phyloP scores from a whole-genome alignment of 805 yeast genomes.

The Pichia occidentalis region DNA sequence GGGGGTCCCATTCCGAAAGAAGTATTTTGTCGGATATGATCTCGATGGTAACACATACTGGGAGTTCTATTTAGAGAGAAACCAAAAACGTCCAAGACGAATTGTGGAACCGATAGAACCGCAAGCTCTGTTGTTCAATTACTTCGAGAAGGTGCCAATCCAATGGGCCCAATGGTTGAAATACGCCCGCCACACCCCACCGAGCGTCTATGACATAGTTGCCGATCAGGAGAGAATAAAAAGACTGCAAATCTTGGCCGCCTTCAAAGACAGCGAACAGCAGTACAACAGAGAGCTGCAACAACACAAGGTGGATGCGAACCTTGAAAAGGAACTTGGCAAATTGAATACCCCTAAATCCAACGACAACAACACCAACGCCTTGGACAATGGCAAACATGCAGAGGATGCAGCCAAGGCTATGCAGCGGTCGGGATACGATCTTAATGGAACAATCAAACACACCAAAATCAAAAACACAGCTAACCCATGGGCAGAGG shows the following conservation, averaged over 20 bases:
- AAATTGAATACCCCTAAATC: slow-evolving; percentile 12
- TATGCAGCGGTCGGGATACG: slow-evolving; percentile 3
- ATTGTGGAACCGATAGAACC: slow-evolving; percentile 51
- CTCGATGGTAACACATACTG: slow-evolving; percentile 81
- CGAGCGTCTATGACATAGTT: slow-evolving; percentile 55
- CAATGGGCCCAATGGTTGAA: slow-evolving; percentile 84
- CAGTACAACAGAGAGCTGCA: slow-evolving; percentile 15
- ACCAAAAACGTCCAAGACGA: slow-evolving; percentile 44
- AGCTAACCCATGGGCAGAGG: slow-evolving; percentile 1
- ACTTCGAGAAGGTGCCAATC: slow-evolving; percentile 52
- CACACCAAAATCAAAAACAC: slow-evolving; percentile 5
- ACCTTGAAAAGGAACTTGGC: slow-evolving; percentile 21
- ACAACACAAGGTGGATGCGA: slow-evolving; percentile 17
- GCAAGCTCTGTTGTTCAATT: slow-evolving; percentile 47
- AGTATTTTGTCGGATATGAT: slow-evolving; percentile 71
- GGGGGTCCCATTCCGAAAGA: slow-evolving; percentile 60
- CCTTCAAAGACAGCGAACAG: slow-evolving; percentile 40
- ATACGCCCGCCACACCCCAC: slow-evolving; percentile 51
- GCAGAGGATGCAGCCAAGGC: slow-evolving; percentile 3
- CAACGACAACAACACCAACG: background rate
- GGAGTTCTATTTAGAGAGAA: slow-evolving; percentile 57
- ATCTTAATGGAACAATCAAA: background rate
- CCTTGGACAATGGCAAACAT: background rate
- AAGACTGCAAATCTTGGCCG: slow-evolving; percentile 44
- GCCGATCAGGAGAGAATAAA: slow-evolving; percentile 52